These are phyloP conservation scores for Penicillium malachiteum DNA, from an alignment of 495 filamentous ascomycete species.

Conservation along the genomic window DNA sequence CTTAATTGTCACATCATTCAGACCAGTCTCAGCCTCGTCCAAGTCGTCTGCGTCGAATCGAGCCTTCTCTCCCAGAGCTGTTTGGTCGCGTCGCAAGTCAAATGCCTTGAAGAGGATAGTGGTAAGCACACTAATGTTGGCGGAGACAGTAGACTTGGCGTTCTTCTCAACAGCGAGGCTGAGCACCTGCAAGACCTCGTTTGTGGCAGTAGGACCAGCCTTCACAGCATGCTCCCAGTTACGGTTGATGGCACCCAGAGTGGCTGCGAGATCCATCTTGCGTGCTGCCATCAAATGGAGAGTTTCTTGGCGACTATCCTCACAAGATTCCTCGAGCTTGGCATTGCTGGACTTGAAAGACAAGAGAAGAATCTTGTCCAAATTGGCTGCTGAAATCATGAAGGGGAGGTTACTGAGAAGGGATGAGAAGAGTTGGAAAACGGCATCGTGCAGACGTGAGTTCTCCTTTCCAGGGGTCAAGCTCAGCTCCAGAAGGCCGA, in stretches of 20 bases:
- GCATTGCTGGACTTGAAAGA: constrained; percentile 68
- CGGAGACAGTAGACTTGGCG: constrained; percentile 69
- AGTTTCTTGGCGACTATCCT: constrained; percentile 65
- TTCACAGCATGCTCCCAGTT: constrained; percentile 65
- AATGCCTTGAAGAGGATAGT: constrained; percentile 68
- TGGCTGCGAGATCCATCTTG: constrained; percentile 65
- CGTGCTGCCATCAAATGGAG: constrained; percentile 64
- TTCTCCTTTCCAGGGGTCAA: constrained; percentile 53
- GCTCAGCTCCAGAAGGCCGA: constrained; percentile 65
- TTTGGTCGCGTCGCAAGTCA: constrained; percentile 64
- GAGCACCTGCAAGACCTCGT: constrained; percentile 65
- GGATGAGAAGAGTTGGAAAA: constrained; percentile 72
- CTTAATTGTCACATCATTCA: constrained; percentile 70
- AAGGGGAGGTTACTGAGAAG: constrained; percentile 80
- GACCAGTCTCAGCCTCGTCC: constrained; percentile 59
- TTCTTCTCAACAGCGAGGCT: constrained; percentile 69
- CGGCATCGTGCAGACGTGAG: constrained; percentile 71
- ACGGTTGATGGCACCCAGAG: constrained; percentile 66
- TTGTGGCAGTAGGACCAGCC: constrained; percentile 59
- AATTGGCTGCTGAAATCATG: constrained; percentile 72
- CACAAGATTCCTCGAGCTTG: constrained; percentile 50
- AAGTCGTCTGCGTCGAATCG: constrained; percentile 51
- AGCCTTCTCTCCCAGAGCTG: constrained; percentile 32
- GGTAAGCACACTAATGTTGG: constrained; percentile 64
- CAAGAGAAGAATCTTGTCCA: constrained; percentile 66